Percentiles rank a stretch among this genome's conserved stretches.
Evolutionary conservation across 495 filamentous ascomycete genomes (phyloP).

Genomic region (Hypoxylon intermedium): DNA sequence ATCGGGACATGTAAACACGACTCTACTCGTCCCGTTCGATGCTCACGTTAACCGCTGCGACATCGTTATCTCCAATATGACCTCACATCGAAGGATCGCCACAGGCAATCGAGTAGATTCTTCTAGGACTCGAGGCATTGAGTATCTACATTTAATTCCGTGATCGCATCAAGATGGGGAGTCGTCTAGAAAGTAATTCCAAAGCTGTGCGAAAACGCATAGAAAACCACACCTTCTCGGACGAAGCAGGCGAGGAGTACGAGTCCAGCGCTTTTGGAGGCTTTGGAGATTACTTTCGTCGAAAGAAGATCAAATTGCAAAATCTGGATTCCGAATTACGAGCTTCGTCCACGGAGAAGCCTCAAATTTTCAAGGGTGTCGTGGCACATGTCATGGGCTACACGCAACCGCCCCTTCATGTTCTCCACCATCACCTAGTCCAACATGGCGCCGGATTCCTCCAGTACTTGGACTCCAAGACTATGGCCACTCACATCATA

Average conservation of each 20-base stretch:
- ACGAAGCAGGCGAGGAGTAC: constrained; percentile 91
- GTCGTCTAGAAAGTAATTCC: constrained; percentile 77
- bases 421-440: constrained; percentile 85
- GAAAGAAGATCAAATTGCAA: constrained; percentile 95
- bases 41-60: not conserved
- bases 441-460: constrained; percentile 90
- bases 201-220: constrained; percentile 82
- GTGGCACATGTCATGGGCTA: constrained; percentile 93
- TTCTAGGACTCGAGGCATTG: not conserved
- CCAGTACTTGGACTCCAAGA: constrained; percentile 95
- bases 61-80: constrained; percentile 27
- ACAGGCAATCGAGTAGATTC: constrained; percentile 28
- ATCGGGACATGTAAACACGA: not conserved
- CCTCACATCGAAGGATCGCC: constrained; percentile 31
- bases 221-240: constrained; percentile 65
- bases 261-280: constrained; percentile 84
- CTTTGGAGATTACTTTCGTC: constrained; percentile 86
- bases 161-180: constrained; percentile 70
- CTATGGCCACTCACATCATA: constrained; percentile 92
- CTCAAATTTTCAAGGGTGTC: constrained; percentile 85
- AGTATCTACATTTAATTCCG: constrained; percentile 4
- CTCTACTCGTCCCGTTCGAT: not conserved
- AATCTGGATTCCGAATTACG: constrained; percentile 87
- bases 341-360: constrained; percentile 66
- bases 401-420: constrained; percentile 86